Evolutionary conservation across 2,329 filamentous ascomycete species (phyloP).

Genomic region (Fusarium zealandicum): DNA sequence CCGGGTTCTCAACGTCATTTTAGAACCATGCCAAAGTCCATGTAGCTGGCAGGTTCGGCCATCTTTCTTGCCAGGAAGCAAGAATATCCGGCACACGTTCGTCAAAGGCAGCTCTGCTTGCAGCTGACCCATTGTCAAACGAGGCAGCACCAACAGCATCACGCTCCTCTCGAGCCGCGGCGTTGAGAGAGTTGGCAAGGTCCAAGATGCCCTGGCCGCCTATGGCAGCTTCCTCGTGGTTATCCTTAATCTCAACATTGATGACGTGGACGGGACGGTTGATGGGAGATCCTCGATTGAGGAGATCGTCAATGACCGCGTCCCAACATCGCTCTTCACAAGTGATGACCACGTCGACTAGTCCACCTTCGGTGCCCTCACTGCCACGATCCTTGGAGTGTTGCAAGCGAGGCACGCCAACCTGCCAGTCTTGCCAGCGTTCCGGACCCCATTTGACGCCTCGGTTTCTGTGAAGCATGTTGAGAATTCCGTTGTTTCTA

Average conservation of each 20-base stretch:
- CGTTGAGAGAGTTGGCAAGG: constrained; percentile 84
- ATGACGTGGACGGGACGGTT: constrained; percentile 97
- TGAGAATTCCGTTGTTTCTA: constrained; percentile 88
- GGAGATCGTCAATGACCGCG: constrained; percentile 91
- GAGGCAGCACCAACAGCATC: constrained; percentile 66
- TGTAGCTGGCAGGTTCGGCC: constrained; percentile 87
- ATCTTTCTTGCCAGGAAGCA: constrained; percentile 91
- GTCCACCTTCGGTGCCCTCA: constrained; percentile 82
- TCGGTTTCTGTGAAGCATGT: constrained; percentile 93
- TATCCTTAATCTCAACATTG: constrained; percentile 98
- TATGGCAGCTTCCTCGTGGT: constrained; percentile 93
- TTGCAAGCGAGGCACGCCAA: constrained; percentile 83
- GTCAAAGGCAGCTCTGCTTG: constrained; percentile 81
- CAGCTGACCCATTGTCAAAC: constrained; percentile 74
- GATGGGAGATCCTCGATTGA: constrained; percentile 82
- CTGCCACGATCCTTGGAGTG: constrained; percentile 79
- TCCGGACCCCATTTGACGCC: constrained; percentile 95
- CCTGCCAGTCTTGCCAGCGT: constrained; percentile 96
- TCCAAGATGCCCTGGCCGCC: constrained; percentile 93
- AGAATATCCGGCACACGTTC: constrained; percentile 92
- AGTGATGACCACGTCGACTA: constrained; percentile 94
- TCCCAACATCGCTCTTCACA: constrained; percentile 99
- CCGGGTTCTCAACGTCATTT: not conserved
- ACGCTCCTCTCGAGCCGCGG: constrained; percentile 79
- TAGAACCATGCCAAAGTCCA: constrained; percentile 98